Base-by-base conservation (phyloP, 1,284 basidiomycete species). In the Papiliotrema flavescens region DNA sequence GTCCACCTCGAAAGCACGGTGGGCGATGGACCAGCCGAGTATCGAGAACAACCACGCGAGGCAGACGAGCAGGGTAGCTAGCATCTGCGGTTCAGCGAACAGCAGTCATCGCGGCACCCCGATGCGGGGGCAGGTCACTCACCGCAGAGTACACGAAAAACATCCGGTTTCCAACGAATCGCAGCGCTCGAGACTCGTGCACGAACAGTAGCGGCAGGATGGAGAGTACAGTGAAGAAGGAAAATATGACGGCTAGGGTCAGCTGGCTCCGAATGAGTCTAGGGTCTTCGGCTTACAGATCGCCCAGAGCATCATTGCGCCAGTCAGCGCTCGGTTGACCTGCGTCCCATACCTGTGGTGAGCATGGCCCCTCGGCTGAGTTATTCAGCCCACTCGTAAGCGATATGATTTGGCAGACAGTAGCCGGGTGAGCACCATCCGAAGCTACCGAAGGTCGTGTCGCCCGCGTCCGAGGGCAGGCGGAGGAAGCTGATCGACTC, bases 301-400 rank as follows among this genome's bases (percentile, higher is more conserved):
- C 0, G 69, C 64, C 74, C 74, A 76, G 15, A 76, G 60, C 20
- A 74, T 57, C 73, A 75, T 74, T 0, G 60, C 67, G 2, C 67
- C 64, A 1, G 74, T 74, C 36, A 76, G 57, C 15, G 73, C 63
- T 11, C 49, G 46, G 51, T 74, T 69, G n/a, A 74, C 70, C 24
- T 67, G 60, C 1, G 62, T 60, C 1, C 66, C 67, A 51, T 66
- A 74, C 47, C 68, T 69, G 23, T n/a, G n/a, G 42, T 13, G 17
- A 45, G 17, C 15, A 37, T 37, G 26, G 40, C 8, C 11, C 28
- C 6, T 6, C 28, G 28, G 28, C 3, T 15, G 23, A 14, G 24
- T 2, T 6, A 36, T 6, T 11, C 17, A 19, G 65, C 68, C 63
- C 54, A 74, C 66, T 75, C 73, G 44, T 76, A 76, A 0, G 59